Base-by-base conservation (phyloP, 345 rosid species). In the Eucalyptus microcorys region DNA sequence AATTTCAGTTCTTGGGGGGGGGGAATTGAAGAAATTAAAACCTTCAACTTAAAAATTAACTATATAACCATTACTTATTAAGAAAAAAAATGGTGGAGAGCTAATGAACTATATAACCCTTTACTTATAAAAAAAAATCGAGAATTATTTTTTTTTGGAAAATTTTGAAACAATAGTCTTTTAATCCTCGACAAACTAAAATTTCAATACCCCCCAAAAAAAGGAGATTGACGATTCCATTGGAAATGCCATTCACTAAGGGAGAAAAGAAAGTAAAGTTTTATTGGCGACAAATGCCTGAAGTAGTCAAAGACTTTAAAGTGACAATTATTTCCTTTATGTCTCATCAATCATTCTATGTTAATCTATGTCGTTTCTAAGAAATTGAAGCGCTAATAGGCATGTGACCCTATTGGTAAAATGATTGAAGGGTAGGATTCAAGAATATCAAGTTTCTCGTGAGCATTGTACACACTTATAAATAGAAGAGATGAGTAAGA, bases 1-100 rank as follows among this genome's bases (percentile, higher is more conserved):
- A 30, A 61, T 61, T 61, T 3, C 0, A 61, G 15, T 27, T 61
- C 16, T 61, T 4, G 0, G 0, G 3, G n/a, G 12, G 22, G 55
- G 55, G 8, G 34, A 14, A 61, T 13, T 61, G 68, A 61, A 61
- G 34, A 61, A 13, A 12, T 30, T 61, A 30, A 59, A 61, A 27
- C 34, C n/a, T 61, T 30, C 17, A 13, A 61, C 68, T 59, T 59
- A 61, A 61, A 61, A 61, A 61, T 27, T 61, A 61, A 13, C 22
- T 15, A 8, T n/a, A 4, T 66, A 32, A 32, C 40, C 79, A 4
- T 32, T 66, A n/a, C 40, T 66, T 66, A 32, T 32, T 66, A 66
- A 66, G 21, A 66, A 32, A 66, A 61, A 30, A 14, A 32, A 32
- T 14, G 76, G 76, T n/a, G 71, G 37, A 64, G 37, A 14, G 76